These are phyloP conservation scores for Ettlia oleoabundans DNA, from an alignment of 139 green algal genomes.

Conservation along the genomic window DNA sequence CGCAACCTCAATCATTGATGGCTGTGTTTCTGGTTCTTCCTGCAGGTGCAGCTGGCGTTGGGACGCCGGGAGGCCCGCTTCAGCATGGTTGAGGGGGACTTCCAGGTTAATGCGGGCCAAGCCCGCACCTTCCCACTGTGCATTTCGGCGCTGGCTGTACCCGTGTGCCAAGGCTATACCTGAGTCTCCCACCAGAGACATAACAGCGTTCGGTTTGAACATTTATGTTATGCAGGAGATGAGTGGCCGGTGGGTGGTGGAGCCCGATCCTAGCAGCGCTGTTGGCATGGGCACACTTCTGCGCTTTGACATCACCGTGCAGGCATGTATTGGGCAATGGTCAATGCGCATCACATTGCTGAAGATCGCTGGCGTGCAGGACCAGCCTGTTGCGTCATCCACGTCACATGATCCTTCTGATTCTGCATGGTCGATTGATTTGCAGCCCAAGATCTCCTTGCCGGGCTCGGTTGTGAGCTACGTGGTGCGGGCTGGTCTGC, in stretches of 20 bases:
- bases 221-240: conserved; percentile 45
- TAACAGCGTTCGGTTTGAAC: not conserved
- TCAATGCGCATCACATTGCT: no score
- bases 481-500: conserved; percentile 57
- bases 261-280: conserved; percentile 39
- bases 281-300: conserved; percentile 47
- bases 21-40: not conserved
- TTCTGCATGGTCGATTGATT: no score
- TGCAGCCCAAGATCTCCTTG: conserved; percentile 49
- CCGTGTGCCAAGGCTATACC: not conserved
- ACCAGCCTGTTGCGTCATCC: no score
- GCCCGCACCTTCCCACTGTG: not conserved
- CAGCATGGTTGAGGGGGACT: conserved; percentile 53
- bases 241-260: conserved; percentile 58
- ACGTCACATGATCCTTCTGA: not conserved
- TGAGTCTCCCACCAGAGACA: not conserved
- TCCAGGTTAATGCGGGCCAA: conserved; percentile 48
- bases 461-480: conserved; percentile 52
- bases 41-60: conserved; percentile 5
- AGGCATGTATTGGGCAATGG: no score
- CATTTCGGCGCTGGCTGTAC: not conserved
- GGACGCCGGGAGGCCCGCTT: conserved; percentile 55
- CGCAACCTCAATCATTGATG: not conserved
- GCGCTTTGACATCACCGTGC: conserved; percentile 55
- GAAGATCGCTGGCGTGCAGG: no score